These are phyloP conservation scores for Thielaviopsis musarum DNA, from an alignment of 2,329 filamentous ascomycete species.

Conservation along the genomic window DNA sequence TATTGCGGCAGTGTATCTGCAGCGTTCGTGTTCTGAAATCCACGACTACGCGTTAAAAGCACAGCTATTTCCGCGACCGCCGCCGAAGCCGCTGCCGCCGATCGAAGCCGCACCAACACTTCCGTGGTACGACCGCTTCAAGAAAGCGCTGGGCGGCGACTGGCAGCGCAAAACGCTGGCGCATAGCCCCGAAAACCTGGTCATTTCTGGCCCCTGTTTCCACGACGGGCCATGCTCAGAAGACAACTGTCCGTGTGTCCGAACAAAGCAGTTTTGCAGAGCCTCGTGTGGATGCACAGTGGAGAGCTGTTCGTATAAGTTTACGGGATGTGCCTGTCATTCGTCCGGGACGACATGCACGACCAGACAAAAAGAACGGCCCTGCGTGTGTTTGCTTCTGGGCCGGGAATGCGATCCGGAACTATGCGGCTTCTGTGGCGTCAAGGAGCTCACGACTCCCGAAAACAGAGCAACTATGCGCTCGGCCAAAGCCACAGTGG, in stretches of 20 bases:
- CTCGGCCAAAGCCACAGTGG: slow-evolving; percentile 31
- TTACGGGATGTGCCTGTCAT: slow-evolving; percentile 50
- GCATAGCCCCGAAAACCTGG: slow-evolving; percentile 37
- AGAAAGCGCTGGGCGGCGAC: slow-evolving; percentile 35
- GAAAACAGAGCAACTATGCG: neutral
- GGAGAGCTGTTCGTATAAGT: slow-evolving; percentile 43
- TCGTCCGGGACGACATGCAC: slow-evolving; percentile 41
- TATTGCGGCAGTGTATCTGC: slow-evolving; percentile 8
- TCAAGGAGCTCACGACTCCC: slow-evolving; percentile 3
- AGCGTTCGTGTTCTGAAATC: slow-evolving; percentile 6
- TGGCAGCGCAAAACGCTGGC: slow-evolving; percentile 39
- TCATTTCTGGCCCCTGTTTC: slow-evolving; percentile 46
- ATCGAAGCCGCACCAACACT: slow-evolving; percentile 22
- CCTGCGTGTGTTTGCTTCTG: slow-evolving; percentile 54
- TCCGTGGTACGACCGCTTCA: slow-evolving; percentile 39
- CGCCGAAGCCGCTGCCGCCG: too few relatives aligned
- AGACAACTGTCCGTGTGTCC: slow-evolving; percentile 45
- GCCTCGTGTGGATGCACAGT: slow-evolving; percentile 50
- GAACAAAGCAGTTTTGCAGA: slow-evolving; percentile 48
- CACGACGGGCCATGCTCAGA: slow-evolving; percentile 51
- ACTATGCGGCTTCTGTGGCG: slow-evolving; percentile 56
- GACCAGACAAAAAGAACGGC: slow-evolving; percentile 36
- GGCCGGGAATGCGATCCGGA: slow-evolving; percentile 70
- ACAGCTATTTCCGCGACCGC: neutral
- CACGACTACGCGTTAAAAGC: neutral